phyloP scores from a whole-genome alignment of 2,329 filamentous ascomycete species.

The Aspergillus alliaceus region DNA sequence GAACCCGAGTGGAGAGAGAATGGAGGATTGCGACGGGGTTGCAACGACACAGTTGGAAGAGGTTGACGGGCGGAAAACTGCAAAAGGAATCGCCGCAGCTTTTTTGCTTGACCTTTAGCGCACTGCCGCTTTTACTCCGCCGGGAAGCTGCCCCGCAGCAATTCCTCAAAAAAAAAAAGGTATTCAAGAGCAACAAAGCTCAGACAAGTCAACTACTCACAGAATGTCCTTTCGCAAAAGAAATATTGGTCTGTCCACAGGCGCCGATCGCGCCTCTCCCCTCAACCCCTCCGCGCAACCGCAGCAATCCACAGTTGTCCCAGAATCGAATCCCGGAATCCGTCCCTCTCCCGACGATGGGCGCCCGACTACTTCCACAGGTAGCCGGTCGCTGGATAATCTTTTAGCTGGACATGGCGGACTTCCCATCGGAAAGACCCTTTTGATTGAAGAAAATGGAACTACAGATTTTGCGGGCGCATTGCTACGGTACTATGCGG shows the following conservation, averaged over 20 bases:
- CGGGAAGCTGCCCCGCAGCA: slow-evolving; percentile 23
- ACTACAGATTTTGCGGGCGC: slow-evolving; percentile 92
- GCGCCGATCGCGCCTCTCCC: slow-evolving; percentile 33
- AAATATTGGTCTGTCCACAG: slow-evolving; percentile 57
- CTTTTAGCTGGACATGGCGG: slow-evolving; percentile 85
- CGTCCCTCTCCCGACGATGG: slow-evolving; percentile 88
- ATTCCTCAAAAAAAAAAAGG: slow-evolving; percentile 16
- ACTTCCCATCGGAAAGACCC: slow-evolving; percentile 73
- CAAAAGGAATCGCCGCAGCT: slow-evolving; percentile 15
- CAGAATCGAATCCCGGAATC: slow-evolving; percentile 52
- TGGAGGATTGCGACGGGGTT: not conserved
- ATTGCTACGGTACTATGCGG: slow-evolving; percentile 83
- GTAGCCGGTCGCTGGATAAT: slow-evolving; percentile 79
- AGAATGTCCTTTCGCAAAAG: slow-evolving; percentile 69
- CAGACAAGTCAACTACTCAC: not conserved
- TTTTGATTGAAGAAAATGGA: slow-evolving; percentile 83
- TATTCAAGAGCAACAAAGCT: slow-evolving; percentile 3
- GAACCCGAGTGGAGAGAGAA: not conserved
- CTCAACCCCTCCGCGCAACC: slow-evolving; percentile 27
- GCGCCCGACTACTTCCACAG: slow-evolving; percentile 84
- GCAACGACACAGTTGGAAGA: not conserved
- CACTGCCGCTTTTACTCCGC: slow-evolving; percentile 24
- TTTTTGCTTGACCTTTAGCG: slow-evolving; percentile 26
- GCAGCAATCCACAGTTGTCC: slow-evolving; percentile 26
- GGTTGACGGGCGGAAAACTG: slow-evolving; percentile 3